Evolutionary conservation across 148 eudicot species (phyloP).

Genomic region (Vaccinium macrocarpon): DNA sequence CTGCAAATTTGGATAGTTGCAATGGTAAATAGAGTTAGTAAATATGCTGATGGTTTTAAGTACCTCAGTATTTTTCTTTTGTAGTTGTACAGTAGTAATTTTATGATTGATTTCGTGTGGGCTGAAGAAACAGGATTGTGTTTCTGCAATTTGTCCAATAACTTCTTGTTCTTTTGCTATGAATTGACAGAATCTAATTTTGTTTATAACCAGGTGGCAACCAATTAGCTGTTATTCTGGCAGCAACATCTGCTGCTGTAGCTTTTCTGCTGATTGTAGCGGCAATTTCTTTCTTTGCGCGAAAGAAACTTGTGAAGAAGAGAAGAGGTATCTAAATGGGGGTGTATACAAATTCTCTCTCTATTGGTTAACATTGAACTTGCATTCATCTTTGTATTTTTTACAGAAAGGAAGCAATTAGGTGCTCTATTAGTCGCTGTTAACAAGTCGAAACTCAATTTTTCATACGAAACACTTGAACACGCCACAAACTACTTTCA

Average conservation of each 20-base stretch:
- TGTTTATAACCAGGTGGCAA: slow-evolving; percentile 20
- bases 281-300: slow-evolving; percentile 23
- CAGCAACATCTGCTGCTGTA: slow-evolving; percentile 21
- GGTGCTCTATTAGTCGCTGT: slow-evolving; percentile 25
- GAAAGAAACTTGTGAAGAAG: slow-evolving; percentile 18
- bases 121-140: neutral
- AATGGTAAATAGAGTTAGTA: too few relatives aligned
- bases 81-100: neutral
- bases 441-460: slow-evolving; percentile 37
- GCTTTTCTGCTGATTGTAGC: slow-evolving; percentile 32
- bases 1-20: too few relatives aligned
- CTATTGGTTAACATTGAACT: neutral
- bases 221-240: slow-evolving; percentile 27
- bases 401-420: slow-evolving; percentile 46
- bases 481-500: slow-evolving; percentile 46
- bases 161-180: neutral
- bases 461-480: slow-evolving; percentile 39
- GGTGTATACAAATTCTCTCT: neutral
- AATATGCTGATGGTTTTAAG: too few relatives aligned
- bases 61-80: too few relatives aligned
- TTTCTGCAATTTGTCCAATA: neutral
- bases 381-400: neutral
- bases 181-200: neutral
- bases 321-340: slow-evolving; percentile 27
- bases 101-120: neutral